Base-by-base conservation (phyloP, 305 asterid species). In the Solanum hybrid region DNA sequence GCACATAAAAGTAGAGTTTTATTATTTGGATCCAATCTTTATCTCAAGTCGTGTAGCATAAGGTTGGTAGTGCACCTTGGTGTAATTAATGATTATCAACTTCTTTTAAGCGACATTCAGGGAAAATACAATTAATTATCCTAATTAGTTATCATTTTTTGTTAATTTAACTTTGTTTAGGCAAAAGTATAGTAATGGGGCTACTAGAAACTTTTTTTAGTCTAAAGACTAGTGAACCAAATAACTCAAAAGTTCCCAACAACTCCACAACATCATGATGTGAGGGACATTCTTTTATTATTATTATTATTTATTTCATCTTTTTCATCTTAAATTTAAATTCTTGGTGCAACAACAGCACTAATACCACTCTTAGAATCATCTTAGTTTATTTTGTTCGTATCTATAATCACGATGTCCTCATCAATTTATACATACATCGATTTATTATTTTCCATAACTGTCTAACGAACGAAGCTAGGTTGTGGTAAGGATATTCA, bases 211-310 rank as follows among this genome's bases (percentile, higher is more conserved):
- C 73, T 42, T 69, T 29, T 85, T 51, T 17, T 17, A 40, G 60
- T 87, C 89, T 20, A 60, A 60, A 60, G 6, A 60, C 72, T 1
- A 60, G 72, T 60, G 72, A 60, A 60, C 72, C 72, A 60, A 60
- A 16, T 66, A 37, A 31, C 40, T 11, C 87, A 12, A 42, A 42
- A 81, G 71, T 42, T 40, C 56, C 29, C 90, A 89, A 85, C 88
- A 29, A 64, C 89, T 84, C 87, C 72, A 78, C 56, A 88, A 27
- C 91, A 81, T 90, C 91, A 92, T 90, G 40, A 92, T 89, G n/a
- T 72, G 78, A 35, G 79, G 37, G 75, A 86, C 88, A 56, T 36
- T 72, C 80, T 26, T 71, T 71, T 10, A 20, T 20, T 66, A 31
- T 31, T 31, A 31, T 31, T 31, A 31, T n/a, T n/a, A n/a, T n/a